These are phyloP conservation scores for Xylaria sp. DNA, from an alignment of 2,329 filamentous ascomycete species.

Conservation along the genomic window DNA sequence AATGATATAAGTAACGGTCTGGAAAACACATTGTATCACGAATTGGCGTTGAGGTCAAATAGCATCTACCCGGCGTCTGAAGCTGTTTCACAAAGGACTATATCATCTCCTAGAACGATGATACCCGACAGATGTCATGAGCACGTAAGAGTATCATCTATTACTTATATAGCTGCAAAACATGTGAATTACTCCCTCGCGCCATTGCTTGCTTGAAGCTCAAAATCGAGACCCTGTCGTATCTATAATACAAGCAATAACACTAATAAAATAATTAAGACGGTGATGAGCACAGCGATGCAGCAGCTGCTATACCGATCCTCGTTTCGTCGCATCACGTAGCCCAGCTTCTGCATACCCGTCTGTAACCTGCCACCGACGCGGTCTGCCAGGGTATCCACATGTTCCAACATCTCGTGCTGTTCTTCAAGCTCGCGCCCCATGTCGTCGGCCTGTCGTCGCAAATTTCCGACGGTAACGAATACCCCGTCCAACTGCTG, in stretches of 20 bases:
- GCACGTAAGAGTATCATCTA: background rate
- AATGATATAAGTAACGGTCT: constrained; percentile 26
- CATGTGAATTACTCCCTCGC: constrained; percentile 9
- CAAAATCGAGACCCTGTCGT: background rate
- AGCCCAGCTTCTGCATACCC: constrained; percentile 83
- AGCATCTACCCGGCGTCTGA: constrained; percentile 33
- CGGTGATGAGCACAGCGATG: constrained; percentile 85
- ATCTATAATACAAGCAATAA: constrained; percentile 68
- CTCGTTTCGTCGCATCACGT: constrained; percentile 88
- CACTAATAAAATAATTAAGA: constrained; percentile 84
- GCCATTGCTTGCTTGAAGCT: constrained; percentile 12
- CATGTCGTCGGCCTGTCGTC: constrained; percentile 93
- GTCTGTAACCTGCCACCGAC: constrained; percentile 85
- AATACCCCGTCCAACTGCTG: constrained; percentile 91
- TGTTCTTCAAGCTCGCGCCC: constrained; percentile 96
- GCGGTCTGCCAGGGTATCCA: constrained; percentile 83
- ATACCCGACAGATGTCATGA: background rate
- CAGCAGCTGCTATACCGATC: constrained; percentile 88
- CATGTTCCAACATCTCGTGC: constrained; percentile 82
- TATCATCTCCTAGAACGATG: constrained; percentile 2
- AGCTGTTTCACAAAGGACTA: constrained; percentile 16
- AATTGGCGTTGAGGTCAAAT: constrained; percentile 28
- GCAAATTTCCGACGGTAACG: constrained; percentile 86
- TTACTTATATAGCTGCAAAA: constrained; percentile 4
- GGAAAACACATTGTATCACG: constrained; percentile 18